A percentile compares a stretch with the other conserved stretches of the same genome.
These are phyloP conservation scores for Gillenia trifoliata DNA, from an alignment of 306 rosid genomes.

Conservation along the genomic window DNA sequence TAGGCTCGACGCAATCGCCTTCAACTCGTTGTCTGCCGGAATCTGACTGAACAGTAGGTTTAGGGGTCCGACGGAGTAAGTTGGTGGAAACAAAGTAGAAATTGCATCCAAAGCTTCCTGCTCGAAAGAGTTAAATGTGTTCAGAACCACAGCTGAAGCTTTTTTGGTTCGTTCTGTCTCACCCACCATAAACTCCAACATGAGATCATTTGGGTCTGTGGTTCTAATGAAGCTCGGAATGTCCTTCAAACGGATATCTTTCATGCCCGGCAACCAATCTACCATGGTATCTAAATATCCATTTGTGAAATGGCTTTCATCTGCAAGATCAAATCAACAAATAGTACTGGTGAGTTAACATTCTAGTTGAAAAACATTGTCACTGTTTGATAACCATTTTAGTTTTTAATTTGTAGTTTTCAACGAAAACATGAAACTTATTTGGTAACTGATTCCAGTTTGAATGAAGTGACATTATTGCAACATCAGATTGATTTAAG, in stretches of 20 bases:
- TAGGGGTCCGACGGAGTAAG: constrained; percentile 55
- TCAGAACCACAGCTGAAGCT: constrained; percentile 50
- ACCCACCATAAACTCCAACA: not conserved
- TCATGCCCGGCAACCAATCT: constrained; percentile 62
- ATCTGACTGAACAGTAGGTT: constrained; percentile 29
- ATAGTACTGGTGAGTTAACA: not conserved
- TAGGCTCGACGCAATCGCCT: constrained; percentile 45
- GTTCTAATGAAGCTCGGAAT: constrained; percentile 55
- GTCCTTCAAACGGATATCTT: constrained; percentile 44
- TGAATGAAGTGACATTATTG: too few relatives aligned
- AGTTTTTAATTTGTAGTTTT: too few relatives aligned
- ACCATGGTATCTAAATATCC: constrained; percentile 46
- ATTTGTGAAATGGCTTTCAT: constrained; percentile 31
- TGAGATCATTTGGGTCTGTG: constrained; percentile 36
- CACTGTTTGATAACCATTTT: not conserved
- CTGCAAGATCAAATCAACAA: constrained; percentile 17
- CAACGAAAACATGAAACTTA: not conserved
- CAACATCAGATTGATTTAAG: not conserved
- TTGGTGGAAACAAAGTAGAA: constrained; percentile 33
- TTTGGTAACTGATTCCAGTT: too few relatives aligned
- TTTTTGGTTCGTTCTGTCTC: constrained; percentile 24
- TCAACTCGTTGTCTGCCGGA: not conserved
- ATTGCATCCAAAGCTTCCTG: constrained; percentile 30
- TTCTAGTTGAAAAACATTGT: not conserved
- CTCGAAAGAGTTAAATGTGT: constrained; percentile 55